These are phyloP conservation scores for Hordeum pubiflorum DNA, from an alignment of 202 grass and related monocot genomes.

Conservation along the genomic window DNA sequence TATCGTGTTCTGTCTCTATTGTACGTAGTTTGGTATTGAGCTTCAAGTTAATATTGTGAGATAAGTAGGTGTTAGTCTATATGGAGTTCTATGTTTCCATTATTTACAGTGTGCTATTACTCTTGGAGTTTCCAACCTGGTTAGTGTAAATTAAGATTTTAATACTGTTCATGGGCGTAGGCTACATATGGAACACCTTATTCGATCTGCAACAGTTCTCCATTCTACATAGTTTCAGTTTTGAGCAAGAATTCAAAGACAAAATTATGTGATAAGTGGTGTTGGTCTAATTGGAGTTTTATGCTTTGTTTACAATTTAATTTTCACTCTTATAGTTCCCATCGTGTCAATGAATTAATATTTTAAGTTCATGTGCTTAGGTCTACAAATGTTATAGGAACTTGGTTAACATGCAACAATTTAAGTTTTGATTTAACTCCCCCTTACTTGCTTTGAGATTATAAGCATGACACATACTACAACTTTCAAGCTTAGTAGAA, in stretches of 20 bases:
- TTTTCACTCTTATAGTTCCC: background rate
- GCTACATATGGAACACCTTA: background rate
- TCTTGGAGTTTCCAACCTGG: background rate
- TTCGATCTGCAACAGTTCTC: background rate
- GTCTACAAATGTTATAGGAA: too few species aligned
- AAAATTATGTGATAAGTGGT: background rate
- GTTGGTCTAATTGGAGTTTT: background rate
- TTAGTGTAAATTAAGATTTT: background rate
- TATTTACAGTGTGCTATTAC: background rate
- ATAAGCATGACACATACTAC: background rate
- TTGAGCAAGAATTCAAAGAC: background rate
- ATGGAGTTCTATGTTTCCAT: background rate
- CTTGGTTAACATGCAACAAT: background rate
- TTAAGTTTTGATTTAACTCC: background rate
- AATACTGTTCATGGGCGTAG: background rate
- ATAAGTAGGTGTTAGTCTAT: background rate
- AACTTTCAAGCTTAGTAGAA: background rate
- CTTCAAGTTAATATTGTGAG: background rate
- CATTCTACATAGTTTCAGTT: background rate
- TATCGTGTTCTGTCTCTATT: background rate
- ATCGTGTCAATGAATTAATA: background rate
- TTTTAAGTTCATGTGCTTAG: background rate
- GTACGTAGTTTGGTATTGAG: background rate
- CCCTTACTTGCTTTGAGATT: too few species aligned
- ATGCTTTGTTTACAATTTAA: background rate